Evolutionary conservation across 495 filamentous ascomycete genomes (phyloP).

Genomic region (Podospora didyma): DNA sequence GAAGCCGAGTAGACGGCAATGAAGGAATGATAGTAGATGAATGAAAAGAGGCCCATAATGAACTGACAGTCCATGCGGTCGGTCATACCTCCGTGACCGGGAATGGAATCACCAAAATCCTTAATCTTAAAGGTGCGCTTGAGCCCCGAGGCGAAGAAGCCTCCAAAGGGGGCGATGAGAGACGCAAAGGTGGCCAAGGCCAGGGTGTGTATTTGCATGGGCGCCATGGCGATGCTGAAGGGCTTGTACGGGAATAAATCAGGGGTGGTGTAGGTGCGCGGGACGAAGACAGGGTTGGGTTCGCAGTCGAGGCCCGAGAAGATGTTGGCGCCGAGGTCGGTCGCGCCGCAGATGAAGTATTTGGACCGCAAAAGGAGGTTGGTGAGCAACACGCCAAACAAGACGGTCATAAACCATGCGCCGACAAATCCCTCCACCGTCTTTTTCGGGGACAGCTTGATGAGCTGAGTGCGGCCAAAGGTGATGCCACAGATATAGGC

Average conservation of each 20-base stretch:
- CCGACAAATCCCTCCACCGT: conserved; percentile 98
- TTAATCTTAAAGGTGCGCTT: conserved; percentile 99
- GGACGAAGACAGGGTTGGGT: conserved; percentile 89
- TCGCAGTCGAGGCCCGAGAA: conserved; percentile 86
- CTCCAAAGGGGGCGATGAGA: conserved; percentile 95
- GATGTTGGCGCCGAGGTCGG: conserved; percentile 89
- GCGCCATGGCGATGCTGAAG: conserved; percentile 61
- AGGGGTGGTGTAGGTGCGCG: conserved; percentile 77
- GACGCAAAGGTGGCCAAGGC: conserved; percentile 91
- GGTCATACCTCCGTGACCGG: conserved; percentile 96
- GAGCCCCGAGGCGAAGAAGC: conserved; percentile 96
- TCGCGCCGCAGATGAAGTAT: conserved; percentile 98
- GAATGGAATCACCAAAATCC: conserved; percentile 97
- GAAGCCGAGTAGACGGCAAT: conserved; percentile 80
- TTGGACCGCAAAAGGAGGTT: conserved; percentile 87
- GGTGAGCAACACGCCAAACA: conserved; percentile 79
- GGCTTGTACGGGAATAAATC: conserved; percentile 52
- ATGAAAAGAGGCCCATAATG: conserved; percentile 99
- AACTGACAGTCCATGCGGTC: conserved; percentile 99
- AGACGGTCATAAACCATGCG: conserved; percentile 91
- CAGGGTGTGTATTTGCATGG: conserved; percentile 94
- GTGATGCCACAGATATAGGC: conserved; percentile 97
- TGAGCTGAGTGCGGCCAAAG: conserved; percentile 93
- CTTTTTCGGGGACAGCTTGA: conserved; percentile 98
- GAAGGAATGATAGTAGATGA: conserved; percentile 97